These are phyloP conservation scores for Cladorrhinum sp. DNA, from an alignment of 2,329 filamentous ascomycete species.

Conservation along the genomic window DNA sequence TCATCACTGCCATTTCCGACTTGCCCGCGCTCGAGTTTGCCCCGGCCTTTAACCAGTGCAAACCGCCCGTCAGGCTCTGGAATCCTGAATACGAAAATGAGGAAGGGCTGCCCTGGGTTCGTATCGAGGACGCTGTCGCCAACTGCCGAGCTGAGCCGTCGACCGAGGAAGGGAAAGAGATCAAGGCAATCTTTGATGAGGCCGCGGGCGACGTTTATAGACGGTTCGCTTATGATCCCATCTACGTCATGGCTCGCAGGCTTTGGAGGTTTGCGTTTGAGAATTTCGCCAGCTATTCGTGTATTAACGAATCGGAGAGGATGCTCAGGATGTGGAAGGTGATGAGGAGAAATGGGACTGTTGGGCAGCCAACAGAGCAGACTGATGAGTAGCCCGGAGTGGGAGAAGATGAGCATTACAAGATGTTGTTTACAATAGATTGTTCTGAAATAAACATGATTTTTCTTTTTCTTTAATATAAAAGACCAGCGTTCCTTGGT, in stretches of 20 bases:
- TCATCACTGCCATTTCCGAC: background rate
- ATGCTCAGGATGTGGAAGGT: background rate
- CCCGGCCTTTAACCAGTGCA: background rate
- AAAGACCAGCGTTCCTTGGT: too few relatives aligned
- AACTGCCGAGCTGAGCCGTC: too few relatives aligned
- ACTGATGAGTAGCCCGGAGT: background rate
- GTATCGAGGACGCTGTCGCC: too few relatives aligned
- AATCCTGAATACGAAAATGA: background rate
- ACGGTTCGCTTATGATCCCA: background rate
- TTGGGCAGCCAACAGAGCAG: background rate
- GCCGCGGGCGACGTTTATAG: background rate
- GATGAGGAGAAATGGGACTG: background rate
- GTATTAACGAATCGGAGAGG: too few relatives aligned
- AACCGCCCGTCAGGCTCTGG: background rate
- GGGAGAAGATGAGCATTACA: background rate
- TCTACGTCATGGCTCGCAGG: background rate
- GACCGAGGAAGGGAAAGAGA: background rate
- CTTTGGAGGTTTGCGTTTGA: background rate
- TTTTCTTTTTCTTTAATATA: too few relatives aligned
- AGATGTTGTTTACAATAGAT: background rate
- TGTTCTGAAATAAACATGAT: too few relatives aligned
- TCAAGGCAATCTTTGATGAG: background rate
- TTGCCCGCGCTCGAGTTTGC: background rate
- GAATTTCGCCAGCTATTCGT: background rate
- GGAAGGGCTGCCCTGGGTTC: too few relatives aligned